A percentile compares a stretch with the other conserved stretches of the same genome.
Conservation (phyloP, 306 rosid genomes). For the Pterocarpus santalinus region DNA sequence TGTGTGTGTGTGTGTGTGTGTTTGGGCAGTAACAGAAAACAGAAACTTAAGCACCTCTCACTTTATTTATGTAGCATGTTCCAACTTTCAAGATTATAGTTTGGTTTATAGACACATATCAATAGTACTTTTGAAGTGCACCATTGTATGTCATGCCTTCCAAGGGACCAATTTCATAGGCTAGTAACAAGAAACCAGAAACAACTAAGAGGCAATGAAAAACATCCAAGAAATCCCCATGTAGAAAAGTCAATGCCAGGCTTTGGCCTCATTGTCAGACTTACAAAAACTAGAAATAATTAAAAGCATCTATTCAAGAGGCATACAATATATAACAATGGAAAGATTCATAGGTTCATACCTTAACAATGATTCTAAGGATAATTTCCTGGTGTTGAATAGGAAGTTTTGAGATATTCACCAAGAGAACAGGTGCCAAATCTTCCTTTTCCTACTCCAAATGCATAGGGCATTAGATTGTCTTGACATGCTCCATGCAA, state of each 20-base stretch:
- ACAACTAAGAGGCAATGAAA: conserved; percentile 5
- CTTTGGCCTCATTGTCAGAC: conserved; percentile 1
- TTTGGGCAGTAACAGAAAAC: conserved; percentile 8
- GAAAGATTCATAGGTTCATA: conserved; percentile 41
- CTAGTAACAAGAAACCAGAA: neutral
- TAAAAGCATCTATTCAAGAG: neutral
- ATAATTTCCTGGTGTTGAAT: conserved; percentile 91
- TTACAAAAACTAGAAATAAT: neutral
- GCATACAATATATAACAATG: conserved; percentile 22
- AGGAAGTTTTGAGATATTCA: conserved; percentile 85
- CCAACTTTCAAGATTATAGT: neutral
- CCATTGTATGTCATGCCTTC: neutral
- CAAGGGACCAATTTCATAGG: neutral
- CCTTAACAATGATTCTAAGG: conserved; percentile 82
- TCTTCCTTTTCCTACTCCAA: conserved; percentile 75
- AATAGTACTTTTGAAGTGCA: conserved; percentile 2
- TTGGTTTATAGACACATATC: neutral
- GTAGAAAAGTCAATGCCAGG: conserved; percentile 17
- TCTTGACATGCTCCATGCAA: conserved; percentile 34
- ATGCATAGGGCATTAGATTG: conserved; percentile 42
- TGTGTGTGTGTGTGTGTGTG: neutral
- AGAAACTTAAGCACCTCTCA: neutral
- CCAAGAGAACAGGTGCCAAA: conserved; percentile 79
- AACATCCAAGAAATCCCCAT: neutral
- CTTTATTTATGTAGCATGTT: conserved; percentile 4